A percentile compares a stretch with the other conserved stretches of the same genome.
Conservation (phyloP, 208 protist species). For the Trichomonas tenax region DNA sequence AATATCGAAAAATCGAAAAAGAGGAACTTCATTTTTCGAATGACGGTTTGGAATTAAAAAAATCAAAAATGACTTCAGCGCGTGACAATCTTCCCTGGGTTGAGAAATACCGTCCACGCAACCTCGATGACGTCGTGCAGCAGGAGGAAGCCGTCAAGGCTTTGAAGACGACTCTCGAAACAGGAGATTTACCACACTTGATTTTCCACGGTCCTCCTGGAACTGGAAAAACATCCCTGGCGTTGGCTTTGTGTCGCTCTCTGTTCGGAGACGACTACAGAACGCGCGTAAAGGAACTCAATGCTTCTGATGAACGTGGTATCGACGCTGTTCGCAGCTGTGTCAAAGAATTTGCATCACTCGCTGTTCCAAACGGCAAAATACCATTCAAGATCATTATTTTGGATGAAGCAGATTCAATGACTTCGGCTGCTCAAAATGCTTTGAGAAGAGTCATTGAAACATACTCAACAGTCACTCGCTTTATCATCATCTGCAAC, state of each 20-base stretch:
- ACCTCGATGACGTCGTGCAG: background rate
- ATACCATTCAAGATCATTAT: constrained; percentile 94
- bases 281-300: constrained; percentile 92
- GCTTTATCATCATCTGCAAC: constrained; percentile 99
- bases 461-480: constrained; percentile 62
- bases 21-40: no score
- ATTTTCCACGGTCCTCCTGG: constrained; percentile 96
- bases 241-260: constrained; percentile 81
- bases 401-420: constrained; percentile 95
- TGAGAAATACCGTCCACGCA: background rate
- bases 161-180: background rate
- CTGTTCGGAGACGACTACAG: constrained; percentile 54
- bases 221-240: constrained; percentile 93
- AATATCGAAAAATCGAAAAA: no score
- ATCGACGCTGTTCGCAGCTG: constrained; percentile 89
- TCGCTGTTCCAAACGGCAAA: constrained; percentile 15
- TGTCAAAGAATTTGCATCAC: constrained; percentile 91
- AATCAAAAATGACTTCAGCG: background rate
- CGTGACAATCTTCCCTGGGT: background rate
- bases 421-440: constrained; percentile 86
- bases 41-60: no score
- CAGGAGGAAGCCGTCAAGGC: background rate
- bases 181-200: constrained; percentile 41
- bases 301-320: constrained; percentile 95
- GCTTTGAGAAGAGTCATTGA: constrained; percentile 37